Base-by-base conservation (phyloP, 148 eudicot species). In the Silene uniflora region DNA sequence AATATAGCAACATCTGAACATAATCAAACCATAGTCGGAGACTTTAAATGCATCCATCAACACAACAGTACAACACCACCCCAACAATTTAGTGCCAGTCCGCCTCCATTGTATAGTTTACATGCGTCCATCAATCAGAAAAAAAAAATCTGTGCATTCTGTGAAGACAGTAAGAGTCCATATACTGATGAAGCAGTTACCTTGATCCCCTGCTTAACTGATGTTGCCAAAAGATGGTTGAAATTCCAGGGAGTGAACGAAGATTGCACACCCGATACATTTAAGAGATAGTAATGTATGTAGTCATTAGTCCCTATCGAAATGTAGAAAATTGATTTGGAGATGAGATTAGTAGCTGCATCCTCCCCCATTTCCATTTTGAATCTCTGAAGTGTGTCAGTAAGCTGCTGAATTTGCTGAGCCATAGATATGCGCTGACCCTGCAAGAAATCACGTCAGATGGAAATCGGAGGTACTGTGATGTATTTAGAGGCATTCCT, bases 271-370 rank as follows among this genome's bases (percentile, higher is more conserved):
- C 79, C 86, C 5, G 98, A 94, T 13, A 82, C 84, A 81, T 94
- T 90, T 10, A 82, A 88, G 71, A 94, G 92, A 81, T 94, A 94
- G 89, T 90, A 94, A 73, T 94, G 98, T 71, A 92, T 92, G 88
- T 86, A 94, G 78, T 94, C 98, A 32, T 94, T 92, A 64, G 87
- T 91, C 29, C 98, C 98, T 44, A 94, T 83, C 1, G 98, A 94
- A 67, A 94, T 91, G 81, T 94, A 94, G 70, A 94, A 88, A 14
- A 94, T 76, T 7, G 98, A 94, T 58, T 76, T 81, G 5, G 91
- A 92, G 65, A 94, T 88, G 71, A 79, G 85, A 78, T 81, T 67
- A 44, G 23, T 18, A 59, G 98, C 89, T 68, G 79, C 85, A 55
- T 85, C 87, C 83, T 89, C 93, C 1, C 98, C 98, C 91, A 91